Evolutionary conservation across 768 basidiomycete species (phyloP).

Genomic region (Podaxis pistillaris): DNA sequence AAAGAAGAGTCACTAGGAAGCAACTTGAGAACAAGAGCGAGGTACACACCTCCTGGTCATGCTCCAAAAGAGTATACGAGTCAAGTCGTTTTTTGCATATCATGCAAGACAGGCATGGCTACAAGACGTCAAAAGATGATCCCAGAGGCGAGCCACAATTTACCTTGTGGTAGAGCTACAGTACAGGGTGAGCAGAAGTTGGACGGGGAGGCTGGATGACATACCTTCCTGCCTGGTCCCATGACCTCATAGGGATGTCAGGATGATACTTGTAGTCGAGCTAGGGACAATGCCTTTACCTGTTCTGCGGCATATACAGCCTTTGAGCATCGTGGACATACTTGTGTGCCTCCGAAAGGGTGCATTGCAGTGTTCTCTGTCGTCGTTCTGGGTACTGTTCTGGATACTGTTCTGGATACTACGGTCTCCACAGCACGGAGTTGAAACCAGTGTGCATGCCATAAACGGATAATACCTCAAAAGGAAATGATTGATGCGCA

Average conservation of each 20-base stretch:
- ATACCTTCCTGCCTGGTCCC: slow-evolving; percentile 87
- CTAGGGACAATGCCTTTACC: slow-evolving; percentile 36
- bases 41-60: slow-evolving; percentile 69
- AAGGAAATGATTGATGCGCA: neutral
- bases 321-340: slow-evolving; percentile 74
- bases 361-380: slow-evolving; percentile 46
- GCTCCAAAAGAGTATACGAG: slow-evolving; percentile 74
- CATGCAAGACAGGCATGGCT: slow-evolving; percentile 82
- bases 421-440: neutral
- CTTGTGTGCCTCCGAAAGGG: slow-evolving; percentile 62
- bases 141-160: neutral
- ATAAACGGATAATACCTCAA: neutral
- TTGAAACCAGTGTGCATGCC: neutral
- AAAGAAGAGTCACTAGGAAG: neutral
- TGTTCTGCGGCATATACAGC: slow-evolving; percentile 88
- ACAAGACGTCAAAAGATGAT: neutral
- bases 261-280: neutral
- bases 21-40: slow-evolving; percentile 4
- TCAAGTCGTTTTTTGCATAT: slow-evolving; percentile 78
- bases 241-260: slow-evolving; percentile 50
- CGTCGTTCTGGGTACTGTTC: neutral
- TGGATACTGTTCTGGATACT: neutral
- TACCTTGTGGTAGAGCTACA: slow-evolving; percentile 80
- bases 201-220: slow-evolving; percentile 19
- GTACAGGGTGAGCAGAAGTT: slow-evolving; percentile 2